phyloP scores from a whole-genome alignment of 2,329 filamentous ascomycete species.

The Teratosphaeria nubilosa region DNA sequence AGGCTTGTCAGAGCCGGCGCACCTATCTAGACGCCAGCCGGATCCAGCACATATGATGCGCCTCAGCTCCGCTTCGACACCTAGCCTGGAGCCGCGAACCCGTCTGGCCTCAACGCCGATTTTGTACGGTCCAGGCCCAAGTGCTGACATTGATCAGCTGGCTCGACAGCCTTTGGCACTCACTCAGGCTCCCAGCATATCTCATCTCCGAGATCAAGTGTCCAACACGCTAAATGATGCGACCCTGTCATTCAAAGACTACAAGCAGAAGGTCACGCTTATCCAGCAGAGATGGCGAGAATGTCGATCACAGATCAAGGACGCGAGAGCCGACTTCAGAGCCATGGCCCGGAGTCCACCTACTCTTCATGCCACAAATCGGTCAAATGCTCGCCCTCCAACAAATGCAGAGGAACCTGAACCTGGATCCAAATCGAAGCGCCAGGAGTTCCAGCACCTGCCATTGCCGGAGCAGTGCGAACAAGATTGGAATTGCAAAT shows the following conservation, averaged over 20 bases:
- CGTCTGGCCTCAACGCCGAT: slow-evolving; percentile 8
- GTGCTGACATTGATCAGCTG: neutral
- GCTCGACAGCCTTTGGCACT: slow-evolving; percentile 1
- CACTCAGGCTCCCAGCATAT: neutral
- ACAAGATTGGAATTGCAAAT: slow-evolving; percentile 59
- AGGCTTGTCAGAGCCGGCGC: neutral
- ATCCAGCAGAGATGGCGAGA: slow-evolving; percentile 26
- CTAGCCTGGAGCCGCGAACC: neutral
- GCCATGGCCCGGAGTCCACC: neutral
- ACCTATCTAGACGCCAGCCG: slow-evolving; percentile 12
- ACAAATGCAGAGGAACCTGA: neutral
- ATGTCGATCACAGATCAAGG: slow-evolving; percentile 7
- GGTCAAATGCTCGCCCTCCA: slow-evolving; percentile 1
- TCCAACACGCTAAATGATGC: slow-evolving; percentile 1
- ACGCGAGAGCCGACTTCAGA: slow-evolving; percentile 3
- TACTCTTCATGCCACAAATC: slow-evolving; percentile 4
- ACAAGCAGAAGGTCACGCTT: slow-evolving; percentile 23
- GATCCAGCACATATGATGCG: slow-evolving; percentile 8
- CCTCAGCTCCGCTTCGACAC: neutral
- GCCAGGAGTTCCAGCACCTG: slow-evolving; percentile 24
- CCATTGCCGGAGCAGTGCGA: slow-evolving; percentile 53
- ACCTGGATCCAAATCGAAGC: slow-evolving; percentile 10
- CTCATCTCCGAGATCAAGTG: slow-evolving; percentile 1
- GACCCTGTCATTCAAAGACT: slow-evolving; percentile 23
- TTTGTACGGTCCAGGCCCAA: slow-evolving; percentile 2